Percentiles rank a stretch among this genome's conserved stretches.
Conservation (phyloP, 202 grass and related monocot genomes). For the Setaria italica region DNA sequence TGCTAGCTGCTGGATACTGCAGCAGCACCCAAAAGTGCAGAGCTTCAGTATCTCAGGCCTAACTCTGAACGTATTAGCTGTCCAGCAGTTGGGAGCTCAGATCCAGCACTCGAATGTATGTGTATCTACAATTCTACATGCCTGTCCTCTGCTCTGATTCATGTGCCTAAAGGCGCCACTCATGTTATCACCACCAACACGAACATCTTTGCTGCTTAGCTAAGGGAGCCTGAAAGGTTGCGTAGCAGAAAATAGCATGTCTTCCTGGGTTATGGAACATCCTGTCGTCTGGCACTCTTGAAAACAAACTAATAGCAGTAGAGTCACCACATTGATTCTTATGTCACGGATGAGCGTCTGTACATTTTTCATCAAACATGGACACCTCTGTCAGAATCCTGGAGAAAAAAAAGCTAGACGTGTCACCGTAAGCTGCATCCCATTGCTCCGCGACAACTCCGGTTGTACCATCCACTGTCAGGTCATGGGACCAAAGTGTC, state of each 20-base stretch:
- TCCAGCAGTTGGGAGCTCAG: not conserved
- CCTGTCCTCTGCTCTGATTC: not conserved
- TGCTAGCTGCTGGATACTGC: not conserved
- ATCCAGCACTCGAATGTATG: not conserved
- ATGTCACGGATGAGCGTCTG: no score
- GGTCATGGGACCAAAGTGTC: not conserved
- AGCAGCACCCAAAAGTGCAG: not conserved
- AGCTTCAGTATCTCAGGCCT: not conserved
- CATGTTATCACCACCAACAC: not conserved
- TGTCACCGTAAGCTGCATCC: not conserved
- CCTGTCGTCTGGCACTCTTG: no score
- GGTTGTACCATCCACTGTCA: constrained; percentile 33
- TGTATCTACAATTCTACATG: not conserved
- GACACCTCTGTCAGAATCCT: not conserved
- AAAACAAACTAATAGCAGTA: no score
- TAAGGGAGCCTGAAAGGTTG: no score
- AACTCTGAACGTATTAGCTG: not conserved
- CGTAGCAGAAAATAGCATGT: not conserved
- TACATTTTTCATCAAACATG: not conserved
- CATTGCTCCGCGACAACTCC: not conserved
- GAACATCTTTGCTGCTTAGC: not conserved
- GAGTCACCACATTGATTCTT: not conserved
- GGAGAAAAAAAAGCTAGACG: not conserved
- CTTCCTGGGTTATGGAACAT: no score
- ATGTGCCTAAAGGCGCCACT: not conserved